Percentiles rank a stretch among this genome's conserved stretches.
Evolutionary conservation across 352 stramenopile genomes (phyloP).

Genomic region (Phytophthora palmivora): DNA sequence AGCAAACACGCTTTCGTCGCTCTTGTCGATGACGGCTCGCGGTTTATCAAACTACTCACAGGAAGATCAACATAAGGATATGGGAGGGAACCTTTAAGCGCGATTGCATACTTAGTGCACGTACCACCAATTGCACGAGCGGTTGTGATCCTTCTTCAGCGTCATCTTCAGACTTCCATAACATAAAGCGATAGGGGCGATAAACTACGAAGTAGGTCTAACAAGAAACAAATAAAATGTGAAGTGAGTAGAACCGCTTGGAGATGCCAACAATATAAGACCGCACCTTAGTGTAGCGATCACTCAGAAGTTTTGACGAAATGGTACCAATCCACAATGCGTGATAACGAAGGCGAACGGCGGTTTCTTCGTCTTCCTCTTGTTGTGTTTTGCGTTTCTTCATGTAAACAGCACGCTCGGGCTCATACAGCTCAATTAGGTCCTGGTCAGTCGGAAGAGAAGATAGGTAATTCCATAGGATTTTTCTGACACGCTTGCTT

Average conservation of each 20-base stretch:
- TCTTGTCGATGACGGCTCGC: constrained; percentile 66
- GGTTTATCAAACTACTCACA: constrained; percentile 66
- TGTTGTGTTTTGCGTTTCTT: constrained; percentile 53
- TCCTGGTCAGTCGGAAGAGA: constrained; percentile 85
- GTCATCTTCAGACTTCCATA: constrained; percentile 86
- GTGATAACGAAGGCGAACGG: constrained; percentile 68
- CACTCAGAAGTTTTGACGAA: constrained; percentile 66
- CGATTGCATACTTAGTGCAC: constrained; percentile 7
- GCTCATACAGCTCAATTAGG: constrained; percentile 77
- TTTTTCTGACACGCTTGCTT: constrained; percentile 80
- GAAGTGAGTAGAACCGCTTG: constrained; percentile 5
- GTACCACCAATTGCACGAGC: constrained; percentile 68
- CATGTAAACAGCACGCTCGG: constrained; percentile 68
- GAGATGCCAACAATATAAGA: not conserved
- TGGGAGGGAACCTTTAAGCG: not conserved
- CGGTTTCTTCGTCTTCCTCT: constrained; percentile 53
- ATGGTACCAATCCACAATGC: constrained; percentile 72
- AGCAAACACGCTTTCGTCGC: constrained; percentile 64
- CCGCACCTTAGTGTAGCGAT: constrained; percentile 73
- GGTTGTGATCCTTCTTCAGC: constrained; percentile 61
- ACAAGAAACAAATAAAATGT: constrained; percentile 16
- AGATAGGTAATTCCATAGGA: constrained; percentile 84
- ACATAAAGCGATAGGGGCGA: constrained; percentile 75
- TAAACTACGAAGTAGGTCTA: constrained; percentile 71
- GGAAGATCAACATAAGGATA: not conserved